Evolutionary conservation across 2,329 filamentous ascomycete genomes (phyloP).

Genomic region (Colletotrichum echinochloae): DNA sequence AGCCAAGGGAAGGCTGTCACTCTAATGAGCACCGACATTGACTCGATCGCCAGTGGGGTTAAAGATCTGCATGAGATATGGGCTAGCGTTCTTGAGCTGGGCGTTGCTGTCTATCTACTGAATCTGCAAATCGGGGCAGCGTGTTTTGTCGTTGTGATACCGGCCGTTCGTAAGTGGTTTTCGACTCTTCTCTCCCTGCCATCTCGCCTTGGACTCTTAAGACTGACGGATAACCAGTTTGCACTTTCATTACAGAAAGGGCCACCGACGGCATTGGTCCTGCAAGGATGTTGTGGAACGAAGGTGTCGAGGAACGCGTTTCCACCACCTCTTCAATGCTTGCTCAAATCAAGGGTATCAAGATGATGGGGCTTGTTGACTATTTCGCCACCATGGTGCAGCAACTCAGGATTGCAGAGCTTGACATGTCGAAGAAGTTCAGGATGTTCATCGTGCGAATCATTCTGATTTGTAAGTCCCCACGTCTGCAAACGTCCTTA

Average conservation of each 20-base stretch:
- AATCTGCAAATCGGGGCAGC: conserved; percentile 41
- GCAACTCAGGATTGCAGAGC: conserved; percentile 50
- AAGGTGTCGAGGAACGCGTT: conserved; percentile 49
- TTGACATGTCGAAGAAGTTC: conserved; percentile 52
- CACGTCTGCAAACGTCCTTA: background rate
- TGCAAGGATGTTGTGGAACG: conserved; percentile 45
- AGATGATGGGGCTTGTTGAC: conserved; percentile 51
- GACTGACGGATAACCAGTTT: conserved; percentile 1
- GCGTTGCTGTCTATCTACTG: conserved; percentile 40
- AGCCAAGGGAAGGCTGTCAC: conserved; percentile 38
- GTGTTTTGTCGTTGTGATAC: conserved; percentile 52
- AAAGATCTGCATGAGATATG: conserved; percentile 42
- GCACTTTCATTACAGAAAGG: conserved; percentile 14
- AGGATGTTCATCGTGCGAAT: conserved; percentile 36
- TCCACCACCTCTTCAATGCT: conserved; percentile 48
- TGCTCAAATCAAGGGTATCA: conserved; percentile 51
- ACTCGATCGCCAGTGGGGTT: conserved; percentile 37
- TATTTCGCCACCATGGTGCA: conserved; percentile 50
- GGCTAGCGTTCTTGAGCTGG: conserved; percentile 42
- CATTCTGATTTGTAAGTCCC: conserved; percentile 36
- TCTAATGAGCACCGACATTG: conserved; percentile 41
- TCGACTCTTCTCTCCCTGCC: background rate
- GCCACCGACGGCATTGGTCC: conserved; percentile 25
- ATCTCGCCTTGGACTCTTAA: background rate
- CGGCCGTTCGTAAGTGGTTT: conserved; percentile 46